phyloP scores from a whole-genome alignment of 2,329 filamentous ascomycete species.

The Claviceps lovelessii region DNA sequence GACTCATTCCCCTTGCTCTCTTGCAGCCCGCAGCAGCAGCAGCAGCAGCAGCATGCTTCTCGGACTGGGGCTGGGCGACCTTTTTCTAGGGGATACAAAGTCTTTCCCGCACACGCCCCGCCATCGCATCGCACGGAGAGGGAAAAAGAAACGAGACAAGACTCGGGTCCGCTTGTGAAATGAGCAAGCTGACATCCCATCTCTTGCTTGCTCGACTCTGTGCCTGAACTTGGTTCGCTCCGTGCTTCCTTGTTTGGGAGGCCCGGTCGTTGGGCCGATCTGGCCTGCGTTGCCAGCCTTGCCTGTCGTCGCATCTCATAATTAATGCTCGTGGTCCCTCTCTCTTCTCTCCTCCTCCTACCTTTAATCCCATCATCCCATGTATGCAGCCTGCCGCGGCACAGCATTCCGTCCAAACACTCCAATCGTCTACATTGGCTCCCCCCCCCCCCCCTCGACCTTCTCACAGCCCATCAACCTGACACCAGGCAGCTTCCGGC shows the following conservation, averaged over 20 bases:
- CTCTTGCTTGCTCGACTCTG: too few species aligned
- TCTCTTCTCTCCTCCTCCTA: neutral
- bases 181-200: neutral
- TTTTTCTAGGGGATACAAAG: slow-evolving; percentile 1
- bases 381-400: slow-evolving; percentile 6
- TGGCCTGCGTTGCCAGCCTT: neutral
- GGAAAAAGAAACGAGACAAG: slow-evolving; percentile 7
- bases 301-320: neutral
- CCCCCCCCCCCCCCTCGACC: neutral
- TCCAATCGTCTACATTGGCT: neutral
- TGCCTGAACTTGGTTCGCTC: neutral
- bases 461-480: slow-evolving; percentile 1
- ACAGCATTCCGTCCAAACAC: slow-evolving; percentile 2
- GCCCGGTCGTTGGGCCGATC: neutral
- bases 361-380: neutral
- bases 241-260: neutral
- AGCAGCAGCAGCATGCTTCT: neutral
- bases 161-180: slow-evolving; percentile 1
- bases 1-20: slow-evolving; percentile 1
- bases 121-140: slow-evolving; percentile 4
- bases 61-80: neutral
- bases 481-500: slow-evolving; percentile 1
- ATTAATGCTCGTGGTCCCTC: neutral
- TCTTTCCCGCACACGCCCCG: slow-evolving; percentile 3
- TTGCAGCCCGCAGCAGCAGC: neutral